Evolutionary conservation across 345 rosid genomes (phyloP).

Genomic region (Murraya koenigii): DNA sequence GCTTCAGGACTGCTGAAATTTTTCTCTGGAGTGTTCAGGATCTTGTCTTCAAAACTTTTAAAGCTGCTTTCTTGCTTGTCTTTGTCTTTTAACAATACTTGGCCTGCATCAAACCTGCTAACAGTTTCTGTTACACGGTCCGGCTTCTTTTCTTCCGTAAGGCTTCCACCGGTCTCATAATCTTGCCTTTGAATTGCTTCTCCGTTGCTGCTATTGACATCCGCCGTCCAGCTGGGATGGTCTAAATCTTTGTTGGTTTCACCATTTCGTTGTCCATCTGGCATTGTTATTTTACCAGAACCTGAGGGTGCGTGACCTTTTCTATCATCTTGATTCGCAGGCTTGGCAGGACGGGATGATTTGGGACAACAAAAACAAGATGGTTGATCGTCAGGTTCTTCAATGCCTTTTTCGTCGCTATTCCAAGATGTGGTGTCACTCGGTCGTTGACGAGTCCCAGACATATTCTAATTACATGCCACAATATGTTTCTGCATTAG

Average conservation of each 20-base stretch:
- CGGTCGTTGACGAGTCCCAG: background rate
- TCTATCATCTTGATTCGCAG: background rate
- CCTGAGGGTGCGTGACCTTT: background rate
- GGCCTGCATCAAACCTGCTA: background rate
- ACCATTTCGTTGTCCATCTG: background rate
- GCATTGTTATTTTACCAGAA: background rate
- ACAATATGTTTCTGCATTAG: background rate
- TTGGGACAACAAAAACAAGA: background rate
- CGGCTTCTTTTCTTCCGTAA: background rate
- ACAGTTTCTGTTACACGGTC: background rate
- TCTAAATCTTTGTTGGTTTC: background rate
- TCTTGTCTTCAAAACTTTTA: too few species aligned
- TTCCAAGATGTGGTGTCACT: too few species aligned
- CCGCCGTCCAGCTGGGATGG: too few species aligned
- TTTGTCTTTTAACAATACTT: background rate
- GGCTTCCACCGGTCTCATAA: background rate
- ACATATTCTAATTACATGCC: background rate
- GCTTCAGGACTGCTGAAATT: too few species aligned
- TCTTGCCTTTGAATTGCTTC: background rate
- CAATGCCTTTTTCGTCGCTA: background rate
- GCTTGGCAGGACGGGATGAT: background rate
- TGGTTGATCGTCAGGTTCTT: background rate
- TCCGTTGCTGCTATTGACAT: background rate
- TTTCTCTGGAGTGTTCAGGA: too few species aligned
- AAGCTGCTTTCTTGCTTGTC: background rate